phyloP scores from a whole-genome alignment of 1,284 basidiomycete species.

The Grifola frondosa region DNA sequence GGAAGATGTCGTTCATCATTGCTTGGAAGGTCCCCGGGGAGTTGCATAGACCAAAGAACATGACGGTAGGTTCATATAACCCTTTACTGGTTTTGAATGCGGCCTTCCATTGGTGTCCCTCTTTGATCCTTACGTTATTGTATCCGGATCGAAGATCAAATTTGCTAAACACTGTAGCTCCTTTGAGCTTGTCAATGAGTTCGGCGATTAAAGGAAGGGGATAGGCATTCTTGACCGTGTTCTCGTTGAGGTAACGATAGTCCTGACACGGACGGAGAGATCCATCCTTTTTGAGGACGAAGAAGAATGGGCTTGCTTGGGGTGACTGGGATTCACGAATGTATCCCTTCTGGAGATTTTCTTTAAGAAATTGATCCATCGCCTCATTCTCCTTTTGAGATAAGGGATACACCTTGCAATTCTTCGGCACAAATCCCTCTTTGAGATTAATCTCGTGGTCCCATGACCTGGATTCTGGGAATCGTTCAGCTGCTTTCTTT shows the following conservation, averaged over 20 bases:
- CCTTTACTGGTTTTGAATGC: too few relatives aligned
- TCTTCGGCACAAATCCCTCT: constrained; percentile 11
- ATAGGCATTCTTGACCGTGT: constrained; percentile 9
- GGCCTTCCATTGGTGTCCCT: too few relatives aligned
- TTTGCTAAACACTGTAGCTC: constrained; percentile 7
- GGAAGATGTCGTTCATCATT: not conserved
- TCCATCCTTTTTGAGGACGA: constrained; percentile 26
- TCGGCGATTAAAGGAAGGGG: constrained; percentile 10
- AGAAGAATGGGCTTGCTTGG: constrained; percentile 26
- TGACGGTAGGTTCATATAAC: constrained; percentile 24
- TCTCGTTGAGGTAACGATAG: constrained; percentile 17
- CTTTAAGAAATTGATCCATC: constrained; percentile 23
- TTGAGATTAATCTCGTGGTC: constrained; percentile 26
- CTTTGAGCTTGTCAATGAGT: constrained; percentile 20
- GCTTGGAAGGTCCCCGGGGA: not conserved
- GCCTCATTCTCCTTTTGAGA: constrained; percentile 21
- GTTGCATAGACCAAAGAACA: constrained; percentile 35
- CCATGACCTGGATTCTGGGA: constrained; percentile 21
- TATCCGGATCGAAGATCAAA: constrained; percentile 11
- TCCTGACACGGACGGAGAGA: constrained; percentile 14
- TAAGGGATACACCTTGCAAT: constrained; percentile 22
- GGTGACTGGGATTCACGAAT: constrained; percentile 30
- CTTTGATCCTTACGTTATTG: constrained; percentile 14
- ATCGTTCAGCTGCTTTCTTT: constrained; percentile 19
- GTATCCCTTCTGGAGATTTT: constrained; percentile 29